A percentile compares a stretch with the other conserved stretches of the same genome.
Conservation (phyloP, 108 stramenopile genomes). For the Mediolabrus comicus region DNA sequence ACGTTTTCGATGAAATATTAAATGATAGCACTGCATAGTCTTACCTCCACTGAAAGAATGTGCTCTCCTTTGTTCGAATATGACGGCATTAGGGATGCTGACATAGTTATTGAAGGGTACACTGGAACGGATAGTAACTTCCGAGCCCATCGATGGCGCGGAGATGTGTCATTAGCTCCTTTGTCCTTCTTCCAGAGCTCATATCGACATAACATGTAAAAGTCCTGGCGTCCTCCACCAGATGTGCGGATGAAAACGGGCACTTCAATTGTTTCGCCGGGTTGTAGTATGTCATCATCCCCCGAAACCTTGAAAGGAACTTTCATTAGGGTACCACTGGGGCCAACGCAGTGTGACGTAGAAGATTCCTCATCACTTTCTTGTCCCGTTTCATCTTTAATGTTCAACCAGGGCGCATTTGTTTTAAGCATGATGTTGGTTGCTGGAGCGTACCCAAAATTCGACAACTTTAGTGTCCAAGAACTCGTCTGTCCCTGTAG, state of each 20-base stretch:
- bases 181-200: conserved; percentile 44
- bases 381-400: conserved; percentile 22
- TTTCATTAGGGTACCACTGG: conserved; percentile 75
- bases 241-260: conserved; percentile 73
- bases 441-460: conserved; percentile 81
- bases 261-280: conserved; percentile 74
- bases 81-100: conserved; percentile 64
- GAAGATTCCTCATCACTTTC: conserved; percentile 27
- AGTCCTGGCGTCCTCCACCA: conserved; percentile 65
- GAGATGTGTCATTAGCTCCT: conserved; percentile 2
- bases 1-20: too few relatives aligned
- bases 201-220: conserved; percentile 83
- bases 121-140: conserved; percentile 74
- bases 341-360: conserved; percentile 68
- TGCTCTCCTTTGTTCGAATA: conserved; percentile 57
- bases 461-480: conserved; percentile 76
- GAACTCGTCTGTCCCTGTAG: conserved; percentile 74
- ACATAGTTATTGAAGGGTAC: conserved; percentile 72
- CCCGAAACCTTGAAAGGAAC: conserved; percentile 48
- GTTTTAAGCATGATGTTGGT: conserved; percentile 67
- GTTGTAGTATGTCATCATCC: conserved; percentile 47
- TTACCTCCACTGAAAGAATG: conserved; percentile 76
- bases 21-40: too few relatives aligned
- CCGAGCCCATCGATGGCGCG: conserved; percentile 58
- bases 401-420: conserved; percentile 80